phyloP scores from a whole-genome alignment of 2,329 filamentous ascomycete genomes.

The Daldinia eschscholtzii region DNA sequence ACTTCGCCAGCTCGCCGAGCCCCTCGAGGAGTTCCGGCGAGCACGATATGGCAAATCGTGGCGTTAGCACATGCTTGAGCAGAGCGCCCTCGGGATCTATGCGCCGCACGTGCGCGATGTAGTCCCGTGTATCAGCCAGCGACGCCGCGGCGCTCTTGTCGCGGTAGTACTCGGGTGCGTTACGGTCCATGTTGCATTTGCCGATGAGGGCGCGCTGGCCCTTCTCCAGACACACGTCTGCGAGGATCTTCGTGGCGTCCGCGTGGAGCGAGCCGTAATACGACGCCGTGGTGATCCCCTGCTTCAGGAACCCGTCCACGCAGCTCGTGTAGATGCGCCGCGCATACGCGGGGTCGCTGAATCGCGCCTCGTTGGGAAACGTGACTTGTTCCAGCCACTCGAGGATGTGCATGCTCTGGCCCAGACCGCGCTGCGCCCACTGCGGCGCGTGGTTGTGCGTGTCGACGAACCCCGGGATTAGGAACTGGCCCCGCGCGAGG shows the following conservation, averaged over 20 bases:
- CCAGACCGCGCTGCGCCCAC: conserved; percentile 63
- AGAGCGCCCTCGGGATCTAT: conserved; percentile 61
- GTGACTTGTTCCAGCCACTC: conserved; percentile 75
- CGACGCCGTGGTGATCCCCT: conserved; percentile 72
- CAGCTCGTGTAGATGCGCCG: conserved; percentile 63
- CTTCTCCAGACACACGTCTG: conserved; percentile 63
- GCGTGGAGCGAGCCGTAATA: conserved; percentile 71
- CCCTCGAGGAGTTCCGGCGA: conserved; percentile 65
- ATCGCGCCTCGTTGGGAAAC: conserved; percentile 73
- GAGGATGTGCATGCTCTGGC: conserved; percentile 66
- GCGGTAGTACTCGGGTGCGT: conserved; percentile 66
- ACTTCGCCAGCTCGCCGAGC: conserved; percentile 65
- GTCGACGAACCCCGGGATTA: conserved; percentile 73
- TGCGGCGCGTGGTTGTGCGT: conserved; percentile 77
- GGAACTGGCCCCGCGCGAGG: conserved; percentile 61
- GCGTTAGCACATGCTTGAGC: conserved; percentile 66
- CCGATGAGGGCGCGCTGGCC: conserved; percentile 72
- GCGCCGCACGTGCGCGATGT: conserved; percentile 61
- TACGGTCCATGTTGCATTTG: conserved; percentile 73
- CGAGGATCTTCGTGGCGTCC: conserved; percentile 68
- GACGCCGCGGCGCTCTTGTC: conserved; percentile 63
- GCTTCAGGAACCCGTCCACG: conserved; percentile 69
- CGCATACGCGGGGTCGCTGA: conserved; percentile 67
- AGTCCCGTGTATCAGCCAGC: conserved; percentile 62
- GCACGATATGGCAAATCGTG: conserved; percentile 73